Conservation (phyloP, 192 early-diverging fungal genomes). For the Mortierella hygrophila region DNA sequence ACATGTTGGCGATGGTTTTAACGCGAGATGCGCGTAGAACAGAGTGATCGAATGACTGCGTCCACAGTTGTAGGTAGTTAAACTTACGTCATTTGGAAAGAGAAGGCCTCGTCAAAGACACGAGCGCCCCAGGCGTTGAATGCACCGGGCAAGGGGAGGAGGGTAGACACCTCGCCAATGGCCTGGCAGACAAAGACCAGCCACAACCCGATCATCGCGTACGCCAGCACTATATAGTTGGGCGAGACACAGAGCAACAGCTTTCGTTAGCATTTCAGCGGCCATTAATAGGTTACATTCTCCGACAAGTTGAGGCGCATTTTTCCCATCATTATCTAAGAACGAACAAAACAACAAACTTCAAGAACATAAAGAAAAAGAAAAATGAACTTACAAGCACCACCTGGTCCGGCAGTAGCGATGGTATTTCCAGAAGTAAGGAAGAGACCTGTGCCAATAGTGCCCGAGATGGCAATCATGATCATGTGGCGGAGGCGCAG, state of each 20-base stretch:
- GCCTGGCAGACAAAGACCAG: conserved; percentile 77
- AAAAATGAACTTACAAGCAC: conserved; percentile 42
- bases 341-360: neutral
- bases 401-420: conserved; percentile 79
- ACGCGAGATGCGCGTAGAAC: no score
- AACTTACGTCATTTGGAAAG: conserved; percentile 66
- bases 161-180: conserved; percentile 87
- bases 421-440: conserved; percentile 80
- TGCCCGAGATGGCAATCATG: conserved; percentile 83
- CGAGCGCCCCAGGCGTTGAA: conserved; percentile 83
- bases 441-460: conserved; percentile 82
- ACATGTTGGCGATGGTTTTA: no score
- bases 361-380: neutral
- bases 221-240: conserved; percentile 70
- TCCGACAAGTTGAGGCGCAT: neutral
- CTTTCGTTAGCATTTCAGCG: neutral
- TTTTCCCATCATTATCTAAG: neutral
- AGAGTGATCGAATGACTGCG: neutral
- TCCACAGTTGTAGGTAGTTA: no score
- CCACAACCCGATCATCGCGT: conserved; percentile 71
- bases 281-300: neutral
- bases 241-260: neutral
- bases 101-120: conserved; percentile 82
- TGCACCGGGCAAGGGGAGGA: conserved; percentile 81
- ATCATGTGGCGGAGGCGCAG: conserved; percentile 69